A percentile compares a stretch with the other conserved stretches of the same genome.
phyloP scores from a whole-genome alignment of 2,329 filamentous ascomycete genomes.

The Fusarium concolor region DNA sequence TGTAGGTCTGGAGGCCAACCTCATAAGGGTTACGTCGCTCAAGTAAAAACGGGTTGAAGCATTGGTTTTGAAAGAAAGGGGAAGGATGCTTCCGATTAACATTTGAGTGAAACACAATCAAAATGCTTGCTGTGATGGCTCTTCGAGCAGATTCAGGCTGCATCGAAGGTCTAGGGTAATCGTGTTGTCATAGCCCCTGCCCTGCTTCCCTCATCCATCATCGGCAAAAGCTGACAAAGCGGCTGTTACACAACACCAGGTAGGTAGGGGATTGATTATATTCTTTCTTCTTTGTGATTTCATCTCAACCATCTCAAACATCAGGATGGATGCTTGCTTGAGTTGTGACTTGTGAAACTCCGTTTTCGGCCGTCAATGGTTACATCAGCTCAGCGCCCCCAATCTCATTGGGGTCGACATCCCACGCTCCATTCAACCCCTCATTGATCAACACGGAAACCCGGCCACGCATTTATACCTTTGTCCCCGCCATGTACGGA shows the following conservation, averaged over 20 bases:
- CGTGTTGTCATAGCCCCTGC: background rate
- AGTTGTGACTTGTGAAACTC: background rate
- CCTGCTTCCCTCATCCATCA: background rate
- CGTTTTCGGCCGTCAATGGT: conserved; percentile 12
- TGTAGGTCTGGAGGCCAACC: too few species aligned
- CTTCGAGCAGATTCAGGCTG: background rate
- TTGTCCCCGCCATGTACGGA: conserved; percentile 22
- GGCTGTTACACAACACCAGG: background rate
- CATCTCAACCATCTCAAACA: background rate
- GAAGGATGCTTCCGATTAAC: too few species aligned
- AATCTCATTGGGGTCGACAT: conserved; percentile 32
- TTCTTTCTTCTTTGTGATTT: background rate
- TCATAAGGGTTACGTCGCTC: background rate
- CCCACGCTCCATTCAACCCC: conserved; percentile 24
- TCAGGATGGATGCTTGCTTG: background rate
- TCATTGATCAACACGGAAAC: conserved; percentile 29
- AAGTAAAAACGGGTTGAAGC: background rate
- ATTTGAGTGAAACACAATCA: background rate
- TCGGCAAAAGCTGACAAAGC: conserved; percentile 10
- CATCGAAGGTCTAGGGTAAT: conserved; percentile 27
- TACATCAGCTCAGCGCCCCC: conserved; percentile 22
- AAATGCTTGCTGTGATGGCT: background rate
- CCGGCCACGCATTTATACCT: conserved; percentile 15
- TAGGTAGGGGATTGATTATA: background rate
- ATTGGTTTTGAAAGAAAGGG: background rate